Conservation (phyloP, 2,329 filamentous ascomycete genomes). For the Balansia obtecta region DNA sequence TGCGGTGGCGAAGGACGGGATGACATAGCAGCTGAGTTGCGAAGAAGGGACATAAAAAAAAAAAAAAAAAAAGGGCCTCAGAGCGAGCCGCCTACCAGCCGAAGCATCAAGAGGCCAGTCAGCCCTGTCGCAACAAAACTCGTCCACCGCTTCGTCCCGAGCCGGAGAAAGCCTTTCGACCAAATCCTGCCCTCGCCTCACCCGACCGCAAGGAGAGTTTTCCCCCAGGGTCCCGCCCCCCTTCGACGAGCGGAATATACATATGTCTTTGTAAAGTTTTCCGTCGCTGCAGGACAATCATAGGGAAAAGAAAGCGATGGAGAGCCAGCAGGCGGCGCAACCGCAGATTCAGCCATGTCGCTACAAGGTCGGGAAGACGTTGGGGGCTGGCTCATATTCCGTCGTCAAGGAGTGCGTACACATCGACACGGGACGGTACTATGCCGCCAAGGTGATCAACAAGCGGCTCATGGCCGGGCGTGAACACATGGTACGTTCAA, state of each 20-base stretch:
- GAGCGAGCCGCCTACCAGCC: not conserved
- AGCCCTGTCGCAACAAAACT: not conserved
- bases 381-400: conserved; percentile 93
- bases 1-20: not conserved
- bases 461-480: conserved; percentile 94
- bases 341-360: conserved; percentile 84
- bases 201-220: not conserved
- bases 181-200: not conserved
- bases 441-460: conserved; percentile 98
- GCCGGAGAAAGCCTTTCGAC: not conserved
- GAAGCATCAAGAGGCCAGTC: not conserved
- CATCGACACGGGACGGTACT: conserved; percentile 94
- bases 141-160: not conserved
- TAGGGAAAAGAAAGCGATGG: conserved; percentile 9
- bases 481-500: conserved; percentile 87
- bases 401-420: conserved; percentile 99
- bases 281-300: not conserved
- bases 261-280: no score
- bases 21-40: not conserved
- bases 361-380: conserved; percentile 97
- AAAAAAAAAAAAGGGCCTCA: not conserved
- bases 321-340: conserved; percentile 16
- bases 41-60: no score
- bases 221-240: no score
- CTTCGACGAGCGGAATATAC: no score